These are phyloP conservation scores for Eremothecium sinecaudum DNA, from an alignment of 1,139 yeast species.

Conservation along the genomic window DNA sequence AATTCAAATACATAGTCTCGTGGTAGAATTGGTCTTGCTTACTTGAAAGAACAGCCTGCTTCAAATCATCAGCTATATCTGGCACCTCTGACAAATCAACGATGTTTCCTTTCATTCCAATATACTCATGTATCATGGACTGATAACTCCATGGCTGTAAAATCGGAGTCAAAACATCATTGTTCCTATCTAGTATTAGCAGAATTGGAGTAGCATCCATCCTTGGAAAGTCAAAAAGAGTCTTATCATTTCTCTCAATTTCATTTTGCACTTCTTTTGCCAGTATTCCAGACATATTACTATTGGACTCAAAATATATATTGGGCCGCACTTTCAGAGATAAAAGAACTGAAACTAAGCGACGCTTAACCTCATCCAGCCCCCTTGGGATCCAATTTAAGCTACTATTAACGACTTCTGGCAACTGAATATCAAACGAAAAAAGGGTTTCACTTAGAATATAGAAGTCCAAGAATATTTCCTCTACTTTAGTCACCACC, in stretches of 20 bases:
- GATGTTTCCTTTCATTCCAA: slow-evolving; percentile 73
- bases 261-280: slow-evolving; percentile 60
- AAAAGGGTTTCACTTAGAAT: slow-evolving; percentile 65
- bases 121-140: slow-evolving; percentile 89
- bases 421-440: slow-evolving; percentile 34
- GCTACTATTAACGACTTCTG: slow-evolving; percentile 15
- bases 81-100: slow-evolving; percentile 48
- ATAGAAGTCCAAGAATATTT: slow-evolving; percentile 74
- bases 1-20: slow-evolving; percentile 77
- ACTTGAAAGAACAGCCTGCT: slow-evolving; percentile 53
- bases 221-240: slow-evolving; percentile 55
- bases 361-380: slow-evolving; percentile 42
- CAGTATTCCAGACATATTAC: slow-evolving; percentile 39
- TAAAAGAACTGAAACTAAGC: slow-evolving; percentile 55
- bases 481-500: slow-evolving; percentile 64
- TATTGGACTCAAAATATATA: slow-evolving; percentile 61
- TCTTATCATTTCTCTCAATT: slow-evolving; percentile 47
- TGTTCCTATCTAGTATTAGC: slow-evolving; percentile 70
- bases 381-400: slow-evolving; percentile 39
- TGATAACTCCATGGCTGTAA: slow-evolving; percentile 96
- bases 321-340: slow-evolving; percentile 71
- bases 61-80: slow-evolving; percentile 37
- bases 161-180: slow-evolving; percentile 89
- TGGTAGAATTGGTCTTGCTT: slow-evolving; percentile 68
- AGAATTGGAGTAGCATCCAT: slow-evolving; percentile 67